Percentiles rank a stretch among this genome's conserved stretches.
These are phyloP conservation scores for Starmera stellimalicola DNA, from an alignment of 1,139 yeast genomes.

Conservation along the genomic window DNA sequence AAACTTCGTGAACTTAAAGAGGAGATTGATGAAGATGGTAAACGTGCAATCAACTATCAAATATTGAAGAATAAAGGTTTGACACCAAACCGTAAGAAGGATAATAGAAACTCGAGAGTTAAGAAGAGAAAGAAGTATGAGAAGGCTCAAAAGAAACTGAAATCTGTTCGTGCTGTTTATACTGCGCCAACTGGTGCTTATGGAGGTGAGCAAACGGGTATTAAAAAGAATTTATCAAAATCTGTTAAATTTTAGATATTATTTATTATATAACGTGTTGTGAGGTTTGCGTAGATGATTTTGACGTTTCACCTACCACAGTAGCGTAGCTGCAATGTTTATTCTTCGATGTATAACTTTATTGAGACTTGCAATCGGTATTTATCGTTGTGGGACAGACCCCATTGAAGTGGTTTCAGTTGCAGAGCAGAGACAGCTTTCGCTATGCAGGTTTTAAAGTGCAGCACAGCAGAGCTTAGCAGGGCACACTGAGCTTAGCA, in stretches of 20 bases:
- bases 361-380: no score
- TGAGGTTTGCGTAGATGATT: no score
- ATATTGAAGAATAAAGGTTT: constrained; percentile 92
- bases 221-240: constrained; percentile 82
- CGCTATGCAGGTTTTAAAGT: no score
- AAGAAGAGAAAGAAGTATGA: constrained; percentile 98
- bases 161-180: constrained; percentile 83
- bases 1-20: constrained; percentile 66
- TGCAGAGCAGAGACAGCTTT: no score
- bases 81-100: constrained; percentile 87
- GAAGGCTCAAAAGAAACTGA: constrained; percentile 87
- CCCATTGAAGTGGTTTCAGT: no score
- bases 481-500: no score
- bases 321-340: no score
- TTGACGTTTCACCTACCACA: no score
- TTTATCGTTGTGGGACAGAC: no score
- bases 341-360: no score
- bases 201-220: constrained; percentile 95
- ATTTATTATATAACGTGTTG: no score
- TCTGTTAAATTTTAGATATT: constrained; percentile 70
- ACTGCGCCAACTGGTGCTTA: constrained; percentile 75
- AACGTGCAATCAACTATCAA: constrained; percentile 91
- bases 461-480: no score
- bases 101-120: constrained; percentile 89
- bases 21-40: constrained; percentile 63